These are phyloP conservation scores for Nectriaceae sp. DNA, from an alignment of 2,329 filamentous ascomycete species.

Conservation along the genomic window DNA sequence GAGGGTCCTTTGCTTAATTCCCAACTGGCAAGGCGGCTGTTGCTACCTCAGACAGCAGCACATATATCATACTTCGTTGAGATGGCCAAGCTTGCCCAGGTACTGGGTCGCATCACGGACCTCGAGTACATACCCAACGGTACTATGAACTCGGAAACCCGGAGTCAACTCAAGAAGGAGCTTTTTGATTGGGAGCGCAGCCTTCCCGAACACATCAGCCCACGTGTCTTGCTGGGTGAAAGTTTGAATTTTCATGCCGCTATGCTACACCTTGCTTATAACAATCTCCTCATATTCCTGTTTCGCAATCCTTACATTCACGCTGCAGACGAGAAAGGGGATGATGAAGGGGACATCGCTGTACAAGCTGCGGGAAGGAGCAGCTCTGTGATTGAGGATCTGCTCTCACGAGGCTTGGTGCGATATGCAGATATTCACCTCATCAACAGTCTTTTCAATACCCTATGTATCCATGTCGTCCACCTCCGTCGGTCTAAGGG, in stretches of 20 bases:
- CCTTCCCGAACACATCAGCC: background rate
- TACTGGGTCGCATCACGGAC: background rate
- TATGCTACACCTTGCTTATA: background rate
- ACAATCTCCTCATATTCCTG: background rate
- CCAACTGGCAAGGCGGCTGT: background rate
- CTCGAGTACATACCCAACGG: background rate
- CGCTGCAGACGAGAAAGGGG: too few relatives aligned
- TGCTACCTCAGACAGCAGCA: background rate
- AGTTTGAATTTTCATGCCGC: background rate
- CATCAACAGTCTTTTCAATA: too few relatives aligned
- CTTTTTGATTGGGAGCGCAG: background rate
- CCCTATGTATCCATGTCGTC: too few relatives aligned
- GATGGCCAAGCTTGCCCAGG: background rate
- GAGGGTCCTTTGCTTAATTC: background rate
- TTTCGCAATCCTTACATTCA: background rate
- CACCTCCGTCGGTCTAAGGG: too few relatives aligned
- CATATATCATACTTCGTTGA: background rate
- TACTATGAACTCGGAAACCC: background rate
- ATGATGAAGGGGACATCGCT: too few relatives aligned
- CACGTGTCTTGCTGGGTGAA: background rate
- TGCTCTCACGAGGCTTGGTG: too few relatives aligned
- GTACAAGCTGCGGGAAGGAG: too few relatives aligned
- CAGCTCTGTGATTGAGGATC: too few relatives aligned
- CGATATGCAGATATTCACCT: too few relatives aligned
- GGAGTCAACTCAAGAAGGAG: background rate